Base-by-base conservation (phyloP, 1,139 yeast genomes). In the Nematodospora anomalae region DNA sequence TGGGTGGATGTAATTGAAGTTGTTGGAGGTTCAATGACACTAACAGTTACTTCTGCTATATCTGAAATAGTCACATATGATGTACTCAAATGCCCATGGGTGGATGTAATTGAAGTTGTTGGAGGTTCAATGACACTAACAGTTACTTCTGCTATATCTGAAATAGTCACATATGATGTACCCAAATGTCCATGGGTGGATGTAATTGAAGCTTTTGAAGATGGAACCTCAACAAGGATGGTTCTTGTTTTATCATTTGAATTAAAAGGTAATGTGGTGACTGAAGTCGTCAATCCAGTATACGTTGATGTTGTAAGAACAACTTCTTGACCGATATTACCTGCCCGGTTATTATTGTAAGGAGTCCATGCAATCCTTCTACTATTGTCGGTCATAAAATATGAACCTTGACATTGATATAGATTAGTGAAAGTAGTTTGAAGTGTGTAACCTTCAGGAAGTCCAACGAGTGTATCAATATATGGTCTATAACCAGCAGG, bases 401-500 rank as follows among this genome's bases (percentile, higher is more conserved):
- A 9, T 2, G 29, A 8, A 14, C 38, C 46, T 4, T 20, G 32
- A 42, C 62, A 57, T 4, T 7, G 14, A 36, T 49, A 50, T 2
- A 24, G 35, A 40, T 55, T 51, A n/a, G 49, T 49, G 32, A 43
- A 48, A 3, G 12, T n/a, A 8, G 33, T 33, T n/a, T 23, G 25
- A 9, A 9, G 6, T 6, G 12, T 8, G 10, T 23, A 7, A 6
- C 40, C 37, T n/a, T 18, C 26, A 10, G 36, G 23, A 11, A 41
- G 30, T 3, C 35, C 9, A 14, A 39, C 37, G 10, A 53, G 40
- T 3, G 46, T 46, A 40, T 52, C 60, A 27, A 63, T 41, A 40
- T 50, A 63, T n/a, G 64, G 62, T 25, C 65, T 48, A 41, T 47
- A 60, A 3, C 67, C 68, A 3, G 62, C 57, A 2, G 68, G 66